Conservation (phyloP, 2,329 filamentous ascomycete species). For the Cladosporium oxysporum region DNA sequence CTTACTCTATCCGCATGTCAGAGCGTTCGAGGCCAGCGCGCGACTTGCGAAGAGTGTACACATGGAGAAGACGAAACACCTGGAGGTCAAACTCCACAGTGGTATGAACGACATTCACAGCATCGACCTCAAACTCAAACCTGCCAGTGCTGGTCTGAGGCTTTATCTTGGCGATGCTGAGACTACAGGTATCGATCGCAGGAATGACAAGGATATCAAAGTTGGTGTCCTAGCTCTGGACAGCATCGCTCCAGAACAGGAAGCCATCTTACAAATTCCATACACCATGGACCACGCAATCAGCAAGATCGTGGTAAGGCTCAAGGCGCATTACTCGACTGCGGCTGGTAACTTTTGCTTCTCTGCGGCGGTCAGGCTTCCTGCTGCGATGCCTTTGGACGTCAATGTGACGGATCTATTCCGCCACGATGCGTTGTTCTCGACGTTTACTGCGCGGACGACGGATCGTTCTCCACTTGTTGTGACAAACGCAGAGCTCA, state of each 20-base stretch:
- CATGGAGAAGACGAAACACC: conserved; percentile 73
- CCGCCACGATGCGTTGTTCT: conserved; percentile 79
- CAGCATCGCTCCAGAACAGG: conserved; percentile 40
- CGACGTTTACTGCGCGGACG: conserved; percentile 86
- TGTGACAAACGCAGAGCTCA: conserved; percentile 69
- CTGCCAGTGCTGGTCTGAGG: conserved; percentile 62
- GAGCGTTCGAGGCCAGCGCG: conserved; percentile 69
- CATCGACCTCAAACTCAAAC: conserved; percentile 55
- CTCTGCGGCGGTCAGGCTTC: conserved; percentile 62
- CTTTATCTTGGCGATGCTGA: conserved; percentile 56
- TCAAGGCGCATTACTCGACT: conserved; percentile 51
- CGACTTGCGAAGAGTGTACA: conserved; percentile 70
- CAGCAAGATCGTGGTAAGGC: conserved; percentile 63
- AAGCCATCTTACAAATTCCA: conserved; percentile 66
- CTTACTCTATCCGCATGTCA: conserved; percentile 68
- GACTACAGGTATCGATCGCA: conserved; percentile 6
- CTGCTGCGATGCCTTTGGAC: conserved; percentile 77
- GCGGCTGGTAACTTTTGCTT: conserved; percentile 43
- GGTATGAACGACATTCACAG: conserved; percentile 69
- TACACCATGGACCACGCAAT: conserved; percentile 76
- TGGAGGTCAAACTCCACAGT: conserved; percentile 72
- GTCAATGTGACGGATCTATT: conserved; percentile 98
- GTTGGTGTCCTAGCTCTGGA: conserved; percentile 25
- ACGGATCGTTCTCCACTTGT: conserved; percentile 73
- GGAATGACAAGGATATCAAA: conserved; percentile 22